Base-by-base conservation (phyloP, 1,139 yeast species). In the Geotrichum fermentans region DNA sequence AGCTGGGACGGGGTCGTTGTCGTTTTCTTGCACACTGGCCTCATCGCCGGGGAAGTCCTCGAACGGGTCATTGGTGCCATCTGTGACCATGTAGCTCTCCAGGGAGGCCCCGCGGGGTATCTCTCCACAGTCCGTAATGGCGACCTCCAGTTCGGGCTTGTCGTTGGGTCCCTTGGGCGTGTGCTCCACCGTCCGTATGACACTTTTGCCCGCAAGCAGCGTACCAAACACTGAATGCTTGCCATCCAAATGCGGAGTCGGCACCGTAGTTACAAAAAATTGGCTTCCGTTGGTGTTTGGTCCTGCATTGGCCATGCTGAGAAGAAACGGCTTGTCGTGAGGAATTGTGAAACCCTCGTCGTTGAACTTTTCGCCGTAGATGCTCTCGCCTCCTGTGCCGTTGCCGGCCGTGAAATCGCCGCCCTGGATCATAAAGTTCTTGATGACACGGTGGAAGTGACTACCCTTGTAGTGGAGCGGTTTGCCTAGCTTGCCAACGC, bases 271-370 rank as follows among this genome's bases (percentile, higher is more conserved):
- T 60, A 92, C 82, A 67, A 92, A 92, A 63, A 88, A 90, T 68
- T 92, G 97, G 0, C 96, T 87, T 1, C 97, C 97, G 65, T 92
- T 92, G 52, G 97, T 90, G 66, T 84, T 81, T 50, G 96, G 90
- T 10, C 97, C 97, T 4, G 95, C 86, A 66, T 89, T 89, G 54
- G 97, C 97, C 97, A 92, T 92, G 22, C 96, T 86, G 61, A 92
- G 76, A 59, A 90, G 73, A 66, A 85, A 90, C 50, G 97, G 97
- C 61, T 77, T 76, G 58, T 82, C 89, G 64, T 92, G 97, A 56
- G 75, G 75, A 58, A 78, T 68, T 52, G 74, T 69, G 67, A 92
- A 90, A 10, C 30, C 35, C 69, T 92, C 98, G 65, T 92, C 98
- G 63, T 85, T 95, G 64, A 92, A 92, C 68, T 87, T 89, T 61